A percentile compares a stretch with the other conserved stretches of the same genome.
phyloP scores from a whole-genome alignment of 495 filamentous ascomycete genomes.

The Aspergillus sparsus region DNA sequence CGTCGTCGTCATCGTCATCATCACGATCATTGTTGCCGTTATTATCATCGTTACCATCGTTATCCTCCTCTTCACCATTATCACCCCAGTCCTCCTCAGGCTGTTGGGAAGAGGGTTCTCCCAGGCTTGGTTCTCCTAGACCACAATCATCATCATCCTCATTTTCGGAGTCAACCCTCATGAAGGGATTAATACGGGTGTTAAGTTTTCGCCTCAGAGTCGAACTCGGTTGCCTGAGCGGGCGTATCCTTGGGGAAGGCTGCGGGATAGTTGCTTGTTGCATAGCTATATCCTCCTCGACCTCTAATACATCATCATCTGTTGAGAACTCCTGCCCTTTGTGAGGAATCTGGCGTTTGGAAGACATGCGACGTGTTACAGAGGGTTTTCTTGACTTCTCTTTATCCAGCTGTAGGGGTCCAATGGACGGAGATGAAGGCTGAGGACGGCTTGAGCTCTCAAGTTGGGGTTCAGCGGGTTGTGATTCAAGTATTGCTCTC shows the following conservation, averaged over 20 bases:
- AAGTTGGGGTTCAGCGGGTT: slow-evolving; percentile 34
- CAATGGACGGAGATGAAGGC: slow-evolving; percentile 53
- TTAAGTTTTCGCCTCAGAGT: slow-evolving; percentile 68
- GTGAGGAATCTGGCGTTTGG: slow-evolving; percentile 70
- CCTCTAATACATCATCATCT: slow-evolving; percentile 85
- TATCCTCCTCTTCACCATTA: slow-evolving; percentile 22
- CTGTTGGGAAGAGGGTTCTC: slow-evolving; percentile 5
- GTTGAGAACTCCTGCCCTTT: slow-evolving; percentile 89
- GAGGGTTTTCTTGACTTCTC: slow-evolving; percentile 68
- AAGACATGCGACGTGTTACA: slow-evolving; percentile 70
- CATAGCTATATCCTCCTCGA: slow-evolving; percentile 58
- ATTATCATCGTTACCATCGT: slow-evolving; percentile 26
- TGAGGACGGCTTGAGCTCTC: slow-evolving; percentile 33
- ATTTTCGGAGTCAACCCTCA: slow-evolving; percentile 58
- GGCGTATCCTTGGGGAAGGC: slow-evolving; percentile 43
- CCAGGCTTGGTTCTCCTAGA: slow-evolving; percentile 35
- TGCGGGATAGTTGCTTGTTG: slow-evolving; percentile 37
- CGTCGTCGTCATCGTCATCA: slow-evolving; percentile 59
- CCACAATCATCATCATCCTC: slow-evolving; percentile 48
- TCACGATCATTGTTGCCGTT: slow-evolving; percentile 57
- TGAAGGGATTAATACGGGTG: slow-evolving; percentile 57
- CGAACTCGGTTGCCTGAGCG: slow-evolving; percentile 55
- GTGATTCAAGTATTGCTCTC: slow-evolving; percentile 28
- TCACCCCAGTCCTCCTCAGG: slow-evolving; percentile 6
- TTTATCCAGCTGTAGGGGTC: slow-evolving; percentile 53